These are phyloP conservation scores for Metschnikowia kofuensis DNA, from an alignment of 805 yeast genomes.

Conservation along the genomic window DNA sequence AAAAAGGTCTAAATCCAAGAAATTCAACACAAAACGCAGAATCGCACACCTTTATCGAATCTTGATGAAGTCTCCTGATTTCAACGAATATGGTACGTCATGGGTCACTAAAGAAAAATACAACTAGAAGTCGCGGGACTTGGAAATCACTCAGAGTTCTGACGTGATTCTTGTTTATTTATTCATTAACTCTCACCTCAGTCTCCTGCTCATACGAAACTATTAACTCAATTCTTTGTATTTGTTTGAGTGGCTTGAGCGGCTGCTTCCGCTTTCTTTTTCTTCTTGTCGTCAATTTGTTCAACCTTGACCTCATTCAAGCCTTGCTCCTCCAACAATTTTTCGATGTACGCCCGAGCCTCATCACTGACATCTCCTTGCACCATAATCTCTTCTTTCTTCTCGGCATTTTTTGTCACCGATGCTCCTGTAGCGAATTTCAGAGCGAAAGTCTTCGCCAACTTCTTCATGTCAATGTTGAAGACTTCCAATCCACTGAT, in stretches of 20 bases:
- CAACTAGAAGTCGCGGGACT: conserved; percentile 5
- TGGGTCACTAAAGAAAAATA: conserved; percentile 20
- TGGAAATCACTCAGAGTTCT: neutral
- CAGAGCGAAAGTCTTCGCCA: conserved; percentile 88
- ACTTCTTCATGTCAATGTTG: conserved; percentile 83
- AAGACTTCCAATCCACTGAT: conserved; percentile 86
- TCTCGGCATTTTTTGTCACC: conserved; percentile 84
- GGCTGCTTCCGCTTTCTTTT: conserved; percentile 42
- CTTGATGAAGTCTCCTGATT: conserved; percentile 14
- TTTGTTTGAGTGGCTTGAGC: conserved; percentile 11
- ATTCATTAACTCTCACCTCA: too few species aligned
- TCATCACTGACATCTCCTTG: conserved; percentile 96
- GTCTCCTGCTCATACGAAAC: too few species aligned
- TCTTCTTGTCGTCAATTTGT: conserved; percentile 76
- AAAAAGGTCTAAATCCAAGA: conserved; percentile 17
- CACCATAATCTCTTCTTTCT: conserved; percentile 85
- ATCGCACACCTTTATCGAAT: conserved; percentile 20
- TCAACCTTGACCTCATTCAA: conserved; percentile 85
- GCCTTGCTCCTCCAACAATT: conserved; percentile 76
- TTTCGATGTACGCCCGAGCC: conserved; percentile 72
- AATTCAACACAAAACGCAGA: conserved; percentile 21
- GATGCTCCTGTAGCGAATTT: conserved; percentile 96
- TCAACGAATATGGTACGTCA: conserved; percentile 18
- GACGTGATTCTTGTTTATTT: too few species aligned
- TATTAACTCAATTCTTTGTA: neutral